phyloP scores from a whole-genome alignment of 805 yeast genomes.

The Yarrowia porcina region DNA sequence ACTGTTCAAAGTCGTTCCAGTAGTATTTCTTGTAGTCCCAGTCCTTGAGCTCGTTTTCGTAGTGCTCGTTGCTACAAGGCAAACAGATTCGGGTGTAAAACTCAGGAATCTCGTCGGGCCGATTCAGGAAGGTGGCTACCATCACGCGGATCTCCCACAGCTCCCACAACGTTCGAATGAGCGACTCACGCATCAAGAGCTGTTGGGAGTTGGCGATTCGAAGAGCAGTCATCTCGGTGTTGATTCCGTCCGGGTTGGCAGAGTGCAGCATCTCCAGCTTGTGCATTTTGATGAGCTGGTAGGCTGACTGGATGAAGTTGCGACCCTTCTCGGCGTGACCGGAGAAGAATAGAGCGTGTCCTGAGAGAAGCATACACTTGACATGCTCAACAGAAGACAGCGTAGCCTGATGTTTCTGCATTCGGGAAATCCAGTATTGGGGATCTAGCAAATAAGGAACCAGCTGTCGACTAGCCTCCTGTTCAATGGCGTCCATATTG shows the following conservation, averaged over 20 bases:
- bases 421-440: conserved; percentile 26
- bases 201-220: conserved; percentile 24
- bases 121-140: conserved; percentile 15
- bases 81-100: conserved; percentile 24
- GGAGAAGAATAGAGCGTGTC: conserved; percentile 25
- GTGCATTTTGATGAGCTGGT: conserved; percentile 23
- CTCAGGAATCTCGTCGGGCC: conserved; percentile 6
- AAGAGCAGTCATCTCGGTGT: conserved; percentile 14
- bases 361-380: conserved; percentile 18
- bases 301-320: conserved; percentile 7
- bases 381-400: conserved; percentile 16
- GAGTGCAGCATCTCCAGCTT: conserved; percentile 26
- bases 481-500: conserved; percentile 24
- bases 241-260: conserved; percentile 22
- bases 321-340: conserved; percentile 23
- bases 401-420: conserved; percentile 21
- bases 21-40: conserved; percentile 27
- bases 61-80: conserved; percentile 20
- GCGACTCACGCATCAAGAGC: conserved; percentile 24
- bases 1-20: conserved; percentile 27
- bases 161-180: conserved; percentile 27
- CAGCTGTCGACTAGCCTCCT: conserved; percentile 20
- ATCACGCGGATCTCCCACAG: conserved; percentile 26
- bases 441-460: conserved; percentile 24
- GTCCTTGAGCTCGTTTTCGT: conserved; percentile 19